A percentile compares a stretch with the other conserved stretches of the same genome.
Evolutionary conservation across 2,329 filamentous ascomycete genomes (phyloP).

Genomic region (Helicocarpus griseus): DNA sequence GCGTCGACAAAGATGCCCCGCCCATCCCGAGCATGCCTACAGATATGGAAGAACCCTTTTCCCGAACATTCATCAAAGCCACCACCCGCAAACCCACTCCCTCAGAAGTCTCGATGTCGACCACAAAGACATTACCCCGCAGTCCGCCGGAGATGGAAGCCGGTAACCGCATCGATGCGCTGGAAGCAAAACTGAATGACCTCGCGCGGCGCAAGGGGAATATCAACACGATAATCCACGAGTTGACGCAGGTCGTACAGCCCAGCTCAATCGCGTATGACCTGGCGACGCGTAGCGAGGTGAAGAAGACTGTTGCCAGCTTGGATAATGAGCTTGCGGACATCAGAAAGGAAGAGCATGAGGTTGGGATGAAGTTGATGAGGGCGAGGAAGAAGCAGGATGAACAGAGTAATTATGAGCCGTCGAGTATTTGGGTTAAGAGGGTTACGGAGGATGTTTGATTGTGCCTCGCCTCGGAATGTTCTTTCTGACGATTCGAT

Average conservation of each 20-base stretch:
- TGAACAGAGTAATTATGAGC: conserved; percentile 35
- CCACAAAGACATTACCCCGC: conserved; percentile 48
- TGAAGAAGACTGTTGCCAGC: conserved; percentile 55
- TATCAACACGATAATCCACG: conserved; percentile 60
- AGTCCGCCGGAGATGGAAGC: conserved; percentile 52
- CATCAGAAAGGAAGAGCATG: conserved; percentile 66
- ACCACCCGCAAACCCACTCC: conserved; percentile 35
- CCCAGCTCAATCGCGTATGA: conserved; percentile 57
- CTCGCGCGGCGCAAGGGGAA: conserved; percentile 61
- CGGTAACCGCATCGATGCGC: conserved; percentile 54
- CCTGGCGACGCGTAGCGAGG: conserved; percentile 49
- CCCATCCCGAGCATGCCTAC: conserved; percentile 21
- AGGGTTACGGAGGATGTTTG: conserved; percentile 53
- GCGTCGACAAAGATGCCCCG: conserved; percentile 27
- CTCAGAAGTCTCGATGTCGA: conserved; percentile 20
- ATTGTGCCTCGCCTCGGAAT: no score
- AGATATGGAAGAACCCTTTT: conserved; percentile 28
- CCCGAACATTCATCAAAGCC: conserved; percentile 19
- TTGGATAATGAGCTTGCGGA: conserved; percentile 60
- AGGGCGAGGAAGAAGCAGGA: conserved; percentile 67
- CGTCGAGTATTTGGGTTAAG: conserved; percentile 66
- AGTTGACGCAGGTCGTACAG: conserved; percentile 71
- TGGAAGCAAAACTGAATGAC: conserved; percentile 56
- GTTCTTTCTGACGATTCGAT: not conserved
- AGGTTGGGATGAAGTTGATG: conserved; percentile 65